Percentiles rank a stretch among this genome's conserved stretches.
Evolutionary conservation across 805 yeast genomes (phyloP).

Genomic region (Lipomyces yamanashiensis): DNA sequence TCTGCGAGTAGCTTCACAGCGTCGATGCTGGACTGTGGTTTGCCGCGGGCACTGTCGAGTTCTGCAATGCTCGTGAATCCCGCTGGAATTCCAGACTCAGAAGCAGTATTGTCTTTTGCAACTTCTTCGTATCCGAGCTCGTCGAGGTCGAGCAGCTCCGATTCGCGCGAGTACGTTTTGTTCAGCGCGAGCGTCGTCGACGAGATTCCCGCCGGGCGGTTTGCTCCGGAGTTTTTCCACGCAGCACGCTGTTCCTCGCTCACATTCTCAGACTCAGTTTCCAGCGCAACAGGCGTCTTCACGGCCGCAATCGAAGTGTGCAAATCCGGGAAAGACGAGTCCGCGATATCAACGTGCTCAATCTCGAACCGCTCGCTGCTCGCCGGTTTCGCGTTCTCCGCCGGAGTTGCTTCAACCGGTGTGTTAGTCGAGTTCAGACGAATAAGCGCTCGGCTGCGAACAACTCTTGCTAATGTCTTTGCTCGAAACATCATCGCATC

Average conservation of each 20-base stretch:
- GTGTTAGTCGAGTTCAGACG: too few relatives aligned
- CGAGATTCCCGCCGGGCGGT: background rate
- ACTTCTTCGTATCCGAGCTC: background rate
- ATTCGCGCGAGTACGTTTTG: background rate
- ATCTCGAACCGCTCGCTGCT: background rate
- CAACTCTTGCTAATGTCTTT: too few relatives aligned
- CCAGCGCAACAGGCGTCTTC: background rate
- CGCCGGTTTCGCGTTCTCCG: background rate
- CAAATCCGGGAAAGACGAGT: constrained; percentile 15
- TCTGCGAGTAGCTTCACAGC: background rate
- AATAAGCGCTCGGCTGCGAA: too few relatives aligned
- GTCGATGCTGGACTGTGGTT: background rate
- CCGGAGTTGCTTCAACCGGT: too few relatives aligned
- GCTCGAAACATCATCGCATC: too few relatives aligned
- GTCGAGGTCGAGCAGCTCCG: background rate
- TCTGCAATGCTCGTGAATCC: background rate
- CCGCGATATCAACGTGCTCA: constrained; percentile 15
- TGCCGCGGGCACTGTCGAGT: background rate
- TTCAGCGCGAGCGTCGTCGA: background rate
- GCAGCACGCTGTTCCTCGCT: background rate
- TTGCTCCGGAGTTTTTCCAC: background rate
- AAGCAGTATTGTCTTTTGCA: background rate
- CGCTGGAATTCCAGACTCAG: background rate
- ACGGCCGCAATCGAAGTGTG: constrained; percentile 8
- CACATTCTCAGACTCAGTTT: too few relatives aligned